Evolutionary conservation across 1,284 basidiomycete species (phyloP), one percentile per base, ranked within the genome.

Genomic region (Cryptococcus hybrid): DNA sequence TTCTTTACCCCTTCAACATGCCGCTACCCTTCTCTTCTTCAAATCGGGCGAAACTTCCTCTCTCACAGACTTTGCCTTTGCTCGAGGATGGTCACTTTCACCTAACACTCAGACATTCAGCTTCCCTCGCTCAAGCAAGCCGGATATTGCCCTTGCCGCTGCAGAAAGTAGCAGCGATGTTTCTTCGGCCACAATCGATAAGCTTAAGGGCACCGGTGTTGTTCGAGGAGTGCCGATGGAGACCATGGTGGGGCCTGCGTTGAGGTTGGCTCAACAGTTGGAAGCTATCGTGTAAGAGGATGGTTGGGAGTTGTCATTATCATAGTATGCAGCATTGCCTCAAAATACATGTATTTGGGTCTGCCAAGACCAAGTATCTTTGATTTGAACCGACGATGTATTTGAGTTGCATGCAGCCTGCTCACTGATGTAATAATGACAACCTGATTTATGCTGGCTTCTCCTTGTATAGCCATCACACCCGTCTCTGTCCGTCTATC

Each of bases 21-120:
- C 78, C 37, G 66, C 73, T 1, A 63, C 69, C 65, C 18, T 78
- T 18, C 63, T 79, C 43, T 78, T 79, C 73, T 75, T 73, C 71
- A 71, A 74, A 45, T 52, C 67, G 30, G 68, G 69, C 44, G 78
- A 79, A 59, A 73, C 71, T 3, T 51, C 58, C 1, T 48, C 66
- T 50, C 62, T 75, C 36, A 65, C 67, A 44, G 61, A 69, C 39
- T 78, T 78, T 56, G 71, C 73, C 7, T 57, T 58, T 18, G 56
- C 75, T 70, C 71, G 75, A 52, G 68, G 68, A 40, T 78, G 77
- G 77, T 57, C 61, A 39, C 68, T 78, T 56, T 67, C 71, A 52
- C 77, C 76, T 6, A 65, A 70, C 5, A 70, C 72, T 2, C 67
- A 67, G 52, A 69, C 65, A 11, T 73, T 76, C 62, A 75, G 65